These are phyloP conservation scores for Chamaenerion angustifolium DNA, from an alignment of 345 rosid genomes.

Conservation along the genomic window DNA sequence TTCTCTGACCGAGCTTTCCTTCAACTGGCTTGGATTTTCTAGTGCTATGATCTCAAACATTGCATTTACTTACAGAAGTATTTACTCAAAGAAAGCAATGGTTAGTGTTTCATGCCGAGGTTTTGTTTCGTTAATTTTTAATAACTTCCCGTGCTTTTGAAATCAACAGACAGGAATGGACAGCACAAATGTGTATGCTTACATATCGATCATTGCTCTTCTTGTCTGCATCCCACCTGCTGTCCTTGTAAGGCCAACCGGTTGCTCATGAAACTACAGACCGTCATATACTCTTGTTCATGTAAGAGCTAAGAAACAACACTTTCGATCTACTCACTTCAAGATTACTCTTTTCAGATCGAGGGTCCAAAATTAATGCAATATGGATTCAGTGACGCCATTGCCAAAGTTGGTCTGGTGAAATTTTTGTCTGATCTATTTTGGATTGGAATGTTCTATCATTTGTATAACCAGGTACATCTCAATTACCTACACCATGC, in stretches of 20 bases:
- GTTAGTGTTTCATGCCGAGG: constrained; percentile 18
- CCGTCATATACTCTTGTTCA: neutral
- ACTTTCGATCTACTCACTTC: neutral
- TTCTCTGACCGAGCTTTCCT: constrained; percentile 87
- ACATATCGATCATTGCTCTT: constrained; percentile 88
- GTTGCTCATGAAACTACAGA: neutral
- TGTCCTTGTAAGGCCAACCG: constrained; percentile 42
- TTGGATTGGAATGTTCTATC: constrained; percentile 98
- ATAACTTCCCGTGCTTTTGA: neutral
- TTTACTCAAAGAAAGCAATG: constrained; percentile 98
- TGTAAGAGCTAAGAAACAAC: neutral
- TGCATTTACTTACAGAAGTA: constrained; percentile 89
- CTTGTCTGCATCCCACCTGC: constrained; percentile 87
- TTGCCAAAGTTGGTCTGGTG: constrained; percentile 71
- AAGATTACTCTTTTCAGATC: constrained; percentile 17
- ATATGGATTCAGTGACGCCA: constrained; percentile 61
- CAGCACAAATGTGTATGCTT: constrained; percentile 86
- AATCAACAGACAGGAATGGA: constrained; percentile 84
- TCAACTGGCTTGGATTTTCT: constrained; percentile 90
- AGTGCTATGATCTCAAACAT: constrained; percentile 97
- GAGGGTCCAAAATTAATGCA: constrained; percentile 82
- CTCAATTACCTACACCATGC: too few relatives aligned
- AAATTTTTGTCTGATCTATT: constrained; percentile 85
- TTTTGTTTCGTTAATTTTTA: neutral
- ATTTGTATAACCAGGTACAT: constrained; percentile 86